A percentile compares a stretch with the other conserved stretches of the same genome.
Evolutionary conservation across 805 yeast genomes (phyloP).

Genomic region (Limtongozyma cylindracea): DNA sequence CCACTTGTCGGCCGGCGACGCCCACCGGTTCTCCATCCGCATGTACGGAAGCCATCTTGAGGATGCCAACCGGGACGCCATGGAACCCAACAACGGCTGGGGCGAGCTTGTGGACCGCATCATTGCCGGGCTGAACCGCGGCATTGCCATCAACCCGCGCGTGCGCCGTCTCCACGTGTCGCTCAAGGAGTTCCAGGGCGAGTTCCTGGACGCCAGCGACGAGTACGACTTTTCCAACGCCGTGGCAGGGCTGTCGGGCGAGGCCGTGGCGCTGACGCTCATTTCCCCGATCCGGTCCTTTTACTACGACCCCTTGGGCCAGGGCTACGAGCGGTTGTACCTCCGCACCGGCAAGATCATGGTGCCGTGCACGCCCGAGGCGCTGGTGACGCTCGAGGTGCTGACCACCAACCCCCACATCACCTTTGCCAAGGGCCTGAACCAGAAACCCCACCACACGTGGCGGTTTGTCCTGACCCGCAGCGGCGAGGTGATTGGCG

Average conservation of each 20-base stretch:
- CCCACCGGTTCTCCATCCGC: slow-evolving; percentile 48
- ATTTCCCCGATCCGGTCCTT: slow-evolving; percentile 41
- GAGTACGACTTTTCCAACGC: slow-evolving; percentile 2
- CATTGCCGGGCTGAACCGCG: slow-evolving; percentile 45
- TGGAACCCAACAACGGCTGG: slow-evolving; percentile 44
- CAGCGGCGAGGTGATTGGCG: slow-evolving; percentile 52
- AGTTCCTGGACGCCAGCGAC: slow-evolving; percentile 5
- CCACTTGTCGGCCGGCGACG: slow-evolving; percentile 28
- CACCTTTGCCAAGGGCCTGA: slow-evolving; percentile 41
- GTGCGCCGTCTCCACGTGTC: slow-evolving; percentile 47
- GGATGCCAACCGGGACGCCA: slow-evolving; percentile 2
- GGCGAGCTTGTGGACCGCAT: slow-evolving; percentile 67
- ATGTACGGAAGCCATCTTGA: slow-evolving; percentile 41
- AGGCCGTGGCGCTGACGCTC: slow-evolving; percentile 6
- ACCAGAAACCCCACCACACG: slow-evolving; percentile 18
- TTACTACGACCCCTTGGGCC: slow-evolving; percentile 35
- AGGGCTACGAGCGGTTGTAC: slow-evolving; percentile 32
- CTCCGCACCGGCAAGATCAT: slow-evolving; percentile 24
- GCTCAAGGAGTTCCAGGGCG: slow-evolving; percentile 45
- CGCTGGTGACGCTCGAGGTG: slow-evolving; percentile 22
- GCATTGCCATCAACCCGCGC: slow-evolving; percentile 62
- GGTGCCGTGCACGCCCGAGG: no score
- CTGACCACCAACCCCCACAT: slow-evolving; percentile 21
- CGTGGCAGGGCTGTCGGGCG: slow-evolving; percentile 2
- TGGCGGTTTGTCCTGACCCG: slow-evolving; percentile 61